Evolutionary conservation across 1,139 yeast species (phyloP).

Genomic region (Hansenula anomala): DNA sequence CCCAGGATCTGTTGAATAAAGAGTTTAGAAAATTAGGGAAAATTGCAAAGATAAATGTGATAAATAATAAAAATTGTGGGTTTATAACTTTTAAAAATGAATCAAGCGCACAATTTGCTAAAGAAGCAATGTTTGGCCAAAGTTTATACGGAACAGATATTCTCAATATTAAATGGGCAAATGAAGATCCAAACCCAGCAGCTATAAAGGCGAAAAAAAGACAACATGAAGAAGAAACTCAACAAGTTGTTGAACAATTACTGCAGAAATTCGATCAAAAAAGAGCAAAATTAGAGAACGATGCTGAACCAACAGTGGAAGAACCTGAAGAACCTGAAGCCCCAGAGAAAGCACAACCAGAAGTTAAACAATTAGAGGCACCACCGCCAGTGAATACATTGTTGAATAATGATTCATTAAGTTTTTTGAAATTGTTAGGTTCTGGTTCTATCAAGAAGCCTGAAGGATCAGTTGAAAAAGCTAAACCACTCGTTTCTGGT

Average conservation of each 20-base stretch:
- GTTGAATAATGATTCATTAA: background rate
- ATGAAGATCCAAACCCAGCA: conserved; percentile 77
- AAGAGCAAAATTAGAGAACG: conserved; percentile 3
- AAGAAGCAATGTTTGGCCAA: conserved; percentile 89
- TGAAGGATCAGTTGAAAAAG: background rate
- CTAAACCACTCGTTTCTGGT: background rate
- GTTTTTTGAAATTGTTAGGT: background rate
- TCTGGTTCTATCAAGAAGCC: background rate
- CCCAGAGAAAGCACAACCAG: background rate
- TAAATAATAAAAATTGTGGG: conserved; percentile 65
- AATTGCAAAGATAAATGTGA: conserved; percentile 62
- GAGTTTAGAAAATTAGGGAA: conserved; percentile 76
- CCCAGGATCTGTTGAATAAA: conserved; percentile 40
- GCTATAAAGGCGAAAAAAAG: conserved; percentile 52
- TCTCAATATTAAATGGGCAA: conserved; percentile 81
- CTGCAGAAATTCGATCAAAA: conserved; percentile 11
- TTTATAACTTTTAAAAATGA: conserved; percentile 71
- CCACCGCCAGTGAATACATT: background rate
- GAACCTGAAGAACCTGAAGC: background rate
- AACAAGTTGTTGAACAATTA: conserved; percentile 13
- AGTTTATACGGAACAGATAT: conserved; percentile 52
- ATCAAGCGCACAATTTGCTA: conserved; percentile 84
- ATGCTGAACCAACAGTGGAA: background rate
- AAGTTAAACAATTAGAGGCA: conserved; percentile 1
- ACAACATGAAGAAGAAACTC: conserved; percentile 17